Evolutionary conservation across 148 eudicot species (phyloP).

Genomic region (Persicaria tinctoria): DNA sequence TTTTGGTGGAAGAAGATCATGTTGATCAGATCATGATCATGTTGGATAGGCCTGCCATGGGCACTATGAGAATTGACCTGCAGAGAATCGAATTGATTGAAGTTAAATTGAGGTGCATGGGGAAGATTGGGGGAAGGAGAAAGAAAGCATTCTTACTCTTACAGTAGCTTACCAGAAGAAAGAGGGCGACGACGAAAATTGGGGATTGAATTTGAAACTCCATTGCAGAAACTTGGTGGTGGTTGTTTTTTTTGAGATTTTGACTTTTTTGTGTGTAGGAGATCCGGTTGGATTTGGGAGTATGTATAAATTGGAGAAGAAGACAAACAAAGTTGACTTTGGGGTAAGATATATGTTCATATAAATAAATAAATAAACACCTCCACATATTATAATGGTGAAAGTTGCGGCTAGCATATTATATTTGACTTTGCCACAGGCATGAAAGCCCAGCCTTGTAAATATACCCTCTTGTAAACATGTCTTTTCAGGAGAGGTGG

Average conservation of each 20-base stretch:
- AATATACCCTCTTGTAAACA: too few relatives aligned
- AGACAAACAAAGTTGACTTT: too few relatives aligned
- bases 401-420: neutral
- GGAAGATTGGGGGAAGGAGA: neutral
- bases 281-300: too few relatives aligned
- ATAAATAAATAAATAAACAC: too few relatives aligned
- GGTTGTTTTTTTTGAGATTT: neutral
- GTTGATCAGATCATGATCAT: neutral
- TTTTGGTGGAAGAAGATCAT: conserved; percentile 15
- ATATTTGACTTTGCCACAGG: neutral
- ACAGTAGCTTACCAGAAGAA: conserved; percentile 5
- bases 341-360: too few relatives aligned
- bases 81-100: neutral
- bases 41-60: conserved; percentile 5
- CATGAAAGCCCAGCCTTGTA: too few relatives aligned
- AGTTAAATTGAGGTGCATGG: neutral
- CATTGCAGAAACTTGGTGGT: neutral
- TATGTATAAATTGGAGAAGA: too few relatives aligned
- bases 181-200: neutral
- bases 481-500: too few relatives aligned
- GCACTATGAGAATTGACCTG: neutral
- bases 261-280: neutral
- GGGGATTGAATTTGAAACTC: neutral
- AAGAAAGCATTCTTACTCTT: neutral
- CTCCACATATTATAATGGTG: neutral